Evolutionary conservation across 2,329 filamentous ascomycete species (phyloP).

Genomic region (Arachnomyces sp.): DNA sequence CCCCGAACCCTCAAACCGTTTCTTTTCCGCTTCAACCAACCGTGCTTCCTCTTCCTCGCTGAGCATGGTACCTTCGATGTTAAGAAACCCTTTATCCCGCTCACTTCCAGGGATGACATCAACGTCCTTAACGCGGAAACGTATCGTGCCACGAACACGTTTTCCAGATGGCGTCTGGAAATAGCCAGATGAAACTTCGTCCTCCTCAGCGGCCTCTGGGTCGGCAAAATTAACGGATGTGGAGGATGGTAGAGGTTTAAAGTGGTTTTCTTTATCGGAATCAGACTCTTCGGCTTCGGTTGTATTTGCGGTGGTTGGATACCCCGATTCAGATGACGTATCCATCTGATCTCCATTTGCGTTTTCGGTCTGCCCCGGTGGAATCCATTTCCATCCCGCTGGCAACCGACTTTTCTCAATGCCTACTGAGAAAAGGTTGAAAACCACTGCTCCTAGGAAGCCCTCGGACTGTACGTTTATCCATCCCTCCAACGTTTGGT

Average conservation of each 20-base stretch:
- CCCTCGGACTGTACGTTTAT: conserved; percentile 83
- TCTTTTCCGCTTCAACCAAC: conserved; percentile 48
- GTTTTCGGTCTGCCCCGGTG: conserved; percentile 37
- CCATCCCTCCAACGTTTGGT: conserved; percentile 67
- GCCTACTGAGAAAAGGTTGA: conserved; percentile 84
- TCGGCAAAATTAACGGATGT: conserved; percentile 18
- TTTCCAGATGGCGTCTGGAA: conserved; percentile 66
- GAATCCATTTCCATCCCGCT: conserved; percentile 69
- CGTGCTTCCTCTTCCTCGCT: conserved; percentile 56
- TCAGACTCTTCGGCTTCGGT: conserved; percentile 24
- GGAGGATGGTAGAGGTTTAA: conserved; percentile 27
- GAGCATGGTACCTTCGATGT: conserved; percentile 82
- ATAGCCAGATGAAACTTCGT: conserved; percentile 54
- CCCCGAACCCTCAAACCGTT: conserved; percentile 27
- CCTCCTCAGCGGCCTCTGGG: conserved; percentile 35
- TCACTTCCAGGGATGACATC: conserved; percentile 63
- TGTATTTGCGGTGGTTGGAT: no score
- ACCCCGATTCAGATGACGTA: no score
- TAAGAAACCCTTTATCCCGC: conserved; percentile 66
- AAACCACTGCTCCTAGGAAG: conserved; percentile 80
- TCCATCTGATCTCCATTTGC: conserved; percentile 2
- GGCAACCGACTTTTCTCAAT: conserved; percentile 73
- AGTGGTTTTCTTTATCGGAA: conserved; percentile 28
- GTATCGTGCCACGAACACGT: conserved; percentile 60
- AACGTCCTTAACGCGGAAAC: conserved; percentile 75